Base-by-base conservation (phyloP, 768 basidiomycete genomes). In the Xerocomus spinulosus region DNA sequence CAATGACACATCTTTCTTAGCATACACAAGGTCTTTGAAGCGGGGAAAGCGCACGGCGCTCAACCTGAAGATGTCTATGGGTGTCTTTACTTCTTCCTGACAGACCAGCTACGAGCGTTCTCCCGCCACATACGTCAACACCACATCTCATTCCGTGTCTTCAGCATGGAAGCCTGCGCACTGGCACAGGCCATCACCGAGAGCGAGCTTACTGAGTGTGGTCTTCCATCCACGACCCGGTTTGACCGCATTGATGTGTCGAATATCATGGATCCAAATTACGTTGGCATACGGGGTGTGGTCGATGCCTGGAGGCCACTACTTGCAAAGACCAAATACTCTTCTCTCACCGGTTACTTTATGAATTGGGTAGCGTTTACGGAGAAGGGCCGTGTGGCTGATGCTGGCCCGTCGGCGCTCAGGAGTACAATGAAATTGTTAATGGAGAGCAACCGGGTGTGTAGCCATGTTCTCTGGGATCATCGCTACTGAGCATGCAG, bases 241-340 rank as follows among this genome's bases (percentile, higher is more conserved):
- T 79, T 77, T 42, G 73, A 79, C 50, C 69, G 78, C 1, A 70
- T 79, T 37, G 70, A 75, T 17, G 72, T 74, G 8, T 77, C 78
- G 4, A 79, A 77, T 48, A 73, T 76, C 32, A 43, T 75, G 45
- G 75, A 79, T 45, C 41, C 36, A 10, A 67, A 72, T 14, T 76
- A 76, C 35, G 66, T 67, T 20, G 76, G 76, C 10, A 59, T 74
- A 10, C 48, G 44, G 14, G 25, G 41, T 1, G 66, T 73, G 15
- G 51, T 75, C 9, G 46, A 53, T 5, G 33, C 53, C 3, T 77
- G 76, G 77, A 62, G 58, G 1, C 66, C 71, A 9, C 45, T 76
- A 4, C 63, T 79, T 18, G 51, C 54, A n/a, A 50, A 57, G 5
- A 68, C 56, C 15, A 42, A 46, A 13, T 40, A 52, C 28, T 68